Conservation (phyloP, 106 monocot species). For the Ottelia alismoides region DNA sequence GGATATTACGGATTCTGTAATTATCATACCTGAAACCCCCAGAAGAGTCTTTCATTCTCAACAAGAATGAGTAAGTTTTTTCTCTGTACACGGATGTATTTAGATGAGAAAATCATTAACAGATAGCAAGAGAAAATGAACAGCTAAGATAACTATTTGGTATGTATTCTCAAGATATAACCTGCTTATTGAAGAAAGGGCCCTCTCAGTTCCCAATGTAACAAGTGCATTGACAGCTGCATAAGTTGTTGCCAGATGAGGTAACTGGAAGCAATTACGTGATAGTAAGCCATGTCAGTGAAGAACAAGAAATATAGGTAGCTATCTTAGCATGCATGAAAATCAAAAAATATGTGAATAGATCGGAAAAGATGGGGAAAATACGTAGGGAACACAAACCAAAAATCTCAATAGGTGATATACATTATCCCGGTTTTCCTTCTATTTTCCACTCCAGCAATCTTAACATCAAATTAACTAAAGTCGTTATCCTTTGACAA, state of each 20-base stretch:
- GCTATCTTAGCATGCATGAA: no score
- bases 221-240: slow-evolving; percentile 86
- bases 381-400: no score
- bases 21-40: slow-evolving; percentile 66
- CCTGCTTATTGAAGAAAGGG: slow-evolving; percentile 89
- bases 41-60: slow-evolving; percentile 79
- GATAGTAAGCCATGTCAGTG: not conserved
- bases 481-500: no score
- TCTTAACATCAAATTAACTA: no score
- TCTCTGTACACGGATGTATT: slow-evolving; percentile 27
- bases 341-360: no score
- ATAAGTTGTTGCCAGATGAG: slow-evolving; percentile 98
- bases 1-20: not conserved
- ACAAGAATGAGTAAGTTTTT: slow-evolving; percentile 39
- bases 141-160: no score
- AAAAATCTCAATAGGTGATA: no score
- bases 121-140: not conserved
- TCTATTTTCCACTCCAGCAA: no score
- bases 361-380: no score
- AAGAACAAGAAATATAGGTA: not conserved
- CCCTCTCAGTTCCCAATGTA: slow-evolving; percentile 63
- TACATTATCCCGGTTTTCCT: no score
- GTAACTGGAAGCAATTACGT: slow-evolving; percentile 31
- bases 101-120: not conserved
- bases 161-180: slow-evolving; percentile 10